Evolutionary conservation across 2,329 filamentous ascomycete genomes (phyloP), one percentile per base, ranked within the genome.

Genomic region (Stachybotrys echinatus): DNA sequence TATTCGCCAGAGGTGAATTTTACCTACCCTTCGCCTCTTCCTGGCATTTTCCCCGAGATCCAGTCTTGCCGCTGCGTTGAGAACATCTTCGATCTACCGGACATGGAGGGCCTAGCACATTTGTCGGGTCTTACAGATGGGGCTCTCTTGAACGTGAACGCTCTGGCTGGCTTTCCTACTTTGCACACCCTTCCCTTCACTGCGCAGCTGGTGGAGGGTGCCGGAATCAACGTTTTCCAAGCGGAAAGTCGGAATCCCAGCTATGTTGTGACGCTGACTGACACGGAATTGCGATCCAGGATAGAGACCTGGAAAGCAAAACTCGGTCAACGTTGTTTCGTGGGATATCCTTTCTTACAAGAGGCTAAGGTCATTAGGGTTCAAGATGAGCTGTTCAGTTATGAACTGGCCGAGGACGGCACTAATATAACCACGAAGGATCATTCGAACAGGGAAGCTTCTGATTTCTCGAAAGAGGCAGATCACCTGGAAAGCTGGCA

Each of bases 191-290:
- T 99, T 39, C 88, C 90, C 1, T 92, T 94, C 66, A 85, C 84
- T 52, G 94, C 89, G 2, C 80, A 83, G 50, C 75, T 97, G 19
- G 62, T 74, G 8, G 66, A 71, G 45, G 89, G 85, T 8, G 95
- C 95, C 57, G 91, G 91, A 3, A 89, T 99, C 53, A 94, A 86
- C 55, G 90, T 99, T 31, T 99, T 99, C 74, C 91, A 96, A 64
- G 85, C 92, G 59, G 94, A 97, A 58, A 96, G 92, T 65, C 86
- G 90, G 46, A 97, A 97, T 63, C 92, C 96, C 68, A 99, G 92
- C 68, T 92, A 97, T 84, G 83, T 97, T 21, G 80, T 97, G 50
- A 96, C 89, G 2, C 75, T 99, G 46, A 77, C 85, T 27, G 86
- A 89, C 37, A 82, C 88, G 1, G 89, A 92, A 55, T 71, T 74